Evolutionary conservation across 2,329 filamentous ascomycete genomes (phyloP), one percentile per base, ranked within the genome.

Genomic region (Colletotrichum echinochloae): DNA sequence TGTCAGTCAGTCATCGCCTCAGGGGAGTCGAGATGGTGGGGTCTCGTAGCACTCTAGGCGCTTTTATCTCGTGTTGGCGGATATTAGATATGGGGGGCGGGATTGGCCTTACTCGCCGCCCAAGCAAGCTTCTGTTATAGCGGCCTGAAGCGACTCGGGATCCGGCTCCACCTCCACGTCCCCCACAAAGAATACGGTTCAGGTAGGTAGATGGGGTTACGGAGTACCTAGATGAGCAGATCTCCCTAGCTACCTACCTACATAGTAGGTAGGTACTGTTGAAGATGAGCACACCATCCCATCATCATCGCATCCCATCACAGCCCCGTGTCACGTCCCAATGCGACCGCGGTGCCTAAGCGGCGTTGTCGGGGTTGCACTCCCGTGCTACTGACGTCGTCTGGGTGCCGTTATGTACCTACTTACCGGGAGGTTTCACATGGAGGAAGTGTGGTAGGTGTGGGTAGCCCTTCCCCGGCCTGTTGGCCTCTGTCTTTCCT

Each of bases 271-370:
- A 12, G 37, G 37, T 39, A 6, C 39, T 41, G 8, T 28, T 35
- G 48, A 37, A 33, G 44, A 60, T 41, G 5, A 59, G 12, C n/a
- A 46, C 49, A 44, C 14, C 49, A 63, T 39, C 60, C 33, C 48
- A 52, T 30, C 60, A 56, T 23, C 37, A 46, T 48, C 56, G 33
- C 41, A 33, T 55, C 28, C 55, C 41, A 41, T 35, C 67, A 48
- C 65, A 16, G 51, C 60, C 51, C 37, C 52, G 46, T 49, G 41
- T 57, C 64, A 70, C 64, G 57, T n/a, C 57, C 51, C 52, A 56
- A 63, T 71, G 52, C 65, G 68, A 35, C 52, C 51, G n/a, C 57
- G 39, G 59, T 51, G 52, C 16, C 64, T 63, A 54, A 68, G 59
- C 44, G 52, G 52, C 51, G 12, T 30, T 52, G 20, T 56, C 33